Conservation (phyloP, 495 filamentous ascomycete species). For the Tuber melanosporum region DNA sequence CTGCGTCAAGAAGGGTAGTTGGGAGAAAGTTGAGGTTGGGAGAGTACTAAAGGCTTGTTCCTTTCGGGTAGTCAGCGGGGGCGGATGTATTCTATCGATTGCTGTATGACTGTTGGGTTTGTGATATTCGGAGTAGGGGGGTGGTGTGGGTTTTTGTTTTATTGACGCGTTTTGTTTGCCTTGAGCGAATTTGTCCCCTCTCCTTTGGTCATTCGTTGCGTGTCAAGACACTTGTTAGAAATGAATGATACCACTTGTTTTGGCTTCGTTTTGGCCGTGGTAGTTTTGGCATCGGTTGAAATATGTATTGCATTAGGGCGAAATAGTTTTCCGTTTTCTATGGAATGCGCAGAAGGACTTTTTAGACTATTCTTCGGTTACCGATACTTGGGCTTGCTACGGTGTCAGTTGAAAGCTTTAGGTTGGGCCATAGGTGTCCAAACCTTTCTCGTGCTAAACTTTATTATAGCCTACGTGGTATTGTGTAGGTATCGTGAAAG, state of each 20-base stretch:
- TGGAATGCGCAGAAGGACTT: neutral
- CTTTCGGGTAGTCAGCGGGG: neutral
- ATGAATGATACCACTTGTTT: neutral
- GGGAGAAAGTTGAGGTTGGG: constrained; percentile 72
- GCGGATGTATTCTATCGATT: constrained; percentile 3
- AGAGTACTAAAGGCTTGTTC: constrained; percentile 54
- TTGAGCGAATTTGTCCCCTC: constrained; percentile 1
- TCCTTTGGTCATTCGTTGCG: neutral
- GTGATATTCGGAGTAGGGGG: constrained; percentile 12
- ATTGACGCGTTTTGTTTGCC: constrained; percentile 1
- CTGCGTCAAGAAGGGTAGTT: constrained; percentile 54
- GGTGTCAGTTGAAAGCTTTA: neutral
- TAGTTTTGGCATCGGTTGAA: neutral
- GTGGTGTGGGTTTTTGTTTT: constrained; percentile 6
- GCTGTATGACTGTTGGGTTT: constrained; percentile 12
- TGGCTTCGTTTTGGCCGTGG: neutral
- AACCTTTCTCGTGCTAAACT: neutral
- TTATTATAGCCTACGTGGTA: neutral
- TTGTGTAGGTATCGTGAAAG: neutral
- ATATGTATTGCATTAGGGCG: neutral
- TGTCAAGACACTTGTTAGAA: neutral
- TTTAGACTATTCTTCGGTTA: neutral
- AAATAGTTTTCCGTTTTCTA: neutral
- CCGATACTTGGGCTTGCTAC: neutral
- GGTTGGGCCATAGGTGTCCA: neutral